Evolutionary conservation across 371 early-diverging fungal genomes (phyloP).

Genomic region (Mortierella sp.): DNA sequence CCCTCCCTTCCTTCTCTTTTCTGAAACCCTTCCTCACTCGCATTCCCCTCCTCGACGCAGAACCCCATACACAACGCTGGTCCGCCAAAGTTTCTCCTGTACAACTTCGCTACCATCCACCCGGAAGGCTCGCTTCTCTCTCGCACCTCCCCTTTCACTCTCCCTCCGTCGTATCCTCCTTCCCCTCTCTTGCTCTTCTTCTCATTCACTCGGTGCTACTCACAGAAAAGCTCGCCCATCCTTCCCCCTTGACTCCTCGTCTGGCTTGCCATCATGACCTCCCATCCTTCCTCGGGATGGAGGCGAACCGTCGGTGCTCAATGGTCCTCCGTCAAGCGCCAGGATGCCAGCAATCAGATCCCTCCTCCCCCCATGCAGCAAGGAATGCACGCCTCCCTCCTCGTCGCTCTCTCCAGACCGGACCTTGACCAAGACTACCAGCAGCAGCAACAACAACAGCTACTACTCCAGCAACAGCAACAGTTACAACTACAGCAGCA

Average conservation of each 20-base stretch:
- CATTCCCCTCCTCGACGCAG: neutral
- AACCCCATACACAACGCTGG: too few relatives aligned
- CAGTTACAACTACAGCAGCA: conserved; percentile 16
- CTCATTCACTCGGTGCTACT: neutral
- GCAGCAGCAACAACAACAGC: conserved; percentile 11
- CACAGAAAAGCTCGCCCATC: neutral
- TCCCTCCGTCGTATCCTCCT: neutral
- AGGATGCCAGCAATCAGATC: conserved; percentile 11
- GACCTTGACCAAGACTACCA: conserved; percentile 27
- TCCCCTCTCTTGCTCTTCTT: conserved; percentile 5
- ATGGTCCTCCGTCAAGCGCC: conserved; percentile 52
- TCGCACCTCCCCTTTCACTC: neutral
- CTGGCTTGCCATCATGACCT: conserved; percentile 30
- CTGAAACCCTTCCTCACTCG: too few relatives aligned
- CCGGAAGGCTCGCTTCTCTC: neutral
- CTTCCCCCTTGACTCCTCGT: neutral
- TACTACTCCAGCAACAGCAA: conserved; percentile 13
- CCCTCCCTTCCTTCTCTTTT: neutral
- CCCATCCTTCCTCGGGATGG: conserved; percentile 45
- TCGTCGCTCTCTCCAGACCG: conserved; percentile 46
- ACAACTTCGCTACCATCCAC: conserved; percentile 1
- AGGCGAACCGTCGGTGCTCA: conserved; percentile 54
- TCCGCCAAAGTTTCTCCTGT: neutral
- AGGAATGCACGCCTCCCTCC: conserved; percentile 45
- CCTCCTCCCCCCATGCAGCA: conserved; percentile 41